A percentile compares a stretch with the other conserved stretches of the same genome.
Evolutionary conservation across 208 protist genomes (phyloP).

Genomic region (Sergeia podlipaevii): DNA sequence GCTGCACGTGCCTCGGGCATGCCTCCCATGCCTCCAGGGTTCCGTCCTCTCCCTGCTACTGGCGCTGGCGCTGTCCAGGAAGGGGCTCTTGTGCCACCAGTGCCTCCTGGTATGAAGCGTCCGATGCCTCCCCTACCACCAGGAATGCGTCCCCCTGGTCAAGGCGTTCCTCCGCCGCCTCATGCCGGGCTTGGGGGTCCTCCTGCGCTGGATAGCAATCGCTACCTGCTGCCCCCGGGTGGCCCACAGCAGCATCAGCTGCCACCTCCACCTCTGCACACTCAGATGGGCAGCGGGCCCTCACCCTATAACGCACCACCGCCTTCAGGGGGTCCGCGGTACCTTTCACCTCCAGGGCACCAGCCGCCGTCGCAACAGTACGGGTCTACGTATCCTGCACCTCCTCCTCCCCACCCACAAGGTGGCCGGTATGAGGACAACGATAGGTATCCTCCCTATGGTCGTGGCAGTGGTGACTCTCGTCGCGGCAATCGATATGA

Average conservation of each 20-base stretch:
- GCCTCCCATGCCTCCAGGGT: not conserved
- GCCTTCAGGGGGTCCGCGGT: not conserved
- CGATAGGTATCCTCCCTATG: not conserved
- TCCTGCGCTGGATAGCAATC: not conserved
- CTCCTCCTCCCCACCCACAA: not conserved
- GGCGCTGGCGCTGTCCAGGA: too few species aligned
- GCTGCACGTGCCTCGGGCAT: slow-evolving; percentile 2
- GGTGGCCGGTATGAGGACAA: not conserved
- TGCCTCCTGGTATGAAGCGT: slow-evolving; percentile 3
- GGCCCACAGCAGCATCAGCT: slow-evolving; percentile 7
- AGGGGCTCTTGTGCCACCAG: too few species aligned
- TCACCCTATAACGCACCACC: not conserved
- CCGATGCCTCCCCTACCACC: slow-evolving; percentile 2
- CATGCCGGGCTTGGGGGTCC: too few species aligned
- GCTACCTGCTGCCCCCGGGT: not conserved
- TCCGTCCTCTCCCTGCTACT: not conserved
- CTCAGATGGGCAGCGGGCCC: not conserved
- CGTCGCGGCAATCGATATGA: not conserved
- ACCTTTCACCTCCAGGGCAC: not conserved
- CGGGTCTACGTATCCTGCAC: not conserved
- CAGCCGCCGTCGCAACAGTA: not conserved
- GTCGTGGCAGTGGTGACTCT: not conserved
- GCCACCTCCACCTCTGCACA: not conserved
- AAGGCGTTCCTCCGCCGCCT: too few species aligned
- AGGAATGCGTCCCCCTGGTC: too few species aligned